Percentiles rank a stretch among this genome's conserved stretches.
Evolutionary conservation across 805 yeast genomes (phyloP).

Genomic region (Candida pini): DNA sequence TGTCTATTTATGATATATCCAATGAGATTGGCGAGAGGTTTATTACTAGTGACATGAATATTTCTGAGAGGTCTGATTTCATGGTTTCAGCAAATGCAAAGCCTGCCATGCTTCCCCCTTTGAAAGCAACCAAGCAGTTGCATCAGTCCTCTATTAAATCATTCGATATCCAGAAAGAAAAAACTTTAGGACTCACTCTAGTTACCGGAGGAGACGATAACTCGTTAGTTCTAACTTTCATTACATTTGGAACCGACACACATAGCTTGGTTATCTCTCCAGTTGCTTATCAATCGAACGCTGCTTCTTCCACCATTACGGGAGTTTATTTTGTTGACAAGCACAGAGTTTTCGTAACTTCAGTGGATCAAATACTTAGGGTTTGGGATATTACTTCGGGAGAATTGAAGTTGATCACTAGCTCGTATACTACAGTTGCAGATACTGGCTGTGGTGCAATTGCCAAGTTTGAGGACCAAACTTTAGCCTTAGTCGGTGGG

Average conservation of each 20-base stretch:
- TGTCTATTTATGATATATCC: constrained; percentile 56
- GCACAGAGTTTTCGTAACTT: constrained; percentile 46
- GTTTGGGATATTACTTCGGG: constrained; percentile 48
- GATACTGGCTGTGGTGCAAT: constrained; percentile 77
- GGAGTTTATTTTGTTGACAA: constrained; percentile 39
- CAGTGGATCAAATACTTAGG: constrained; percentile 79
- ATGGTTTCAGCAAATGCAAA: no score
- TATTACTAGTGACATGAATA: not conserved
- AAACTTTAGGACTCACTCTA: constrained; percentile 24
- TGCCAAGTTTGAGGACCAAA: constrained; percentile 18
- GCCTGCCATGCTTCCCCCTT: no score
- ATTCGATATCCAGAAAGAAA: constrained; percentile 28
- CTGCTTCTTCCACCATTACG: constrained; percentile 87
- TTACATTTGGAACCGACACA: constrained; percentile 22
- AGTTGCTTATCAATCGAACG: constrained; percentile 38
- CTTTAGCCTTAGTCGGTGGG: constrained; percentile 60
- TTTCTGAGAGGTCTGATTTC: no score
- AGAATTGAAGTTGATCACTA: constrained; percentile 28
- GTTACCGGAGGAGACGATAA: constrained; percentile 94
- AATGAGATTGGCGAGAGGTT: constrained; percentile 8
- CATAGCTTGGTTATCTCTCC: constrained; percentile 22
- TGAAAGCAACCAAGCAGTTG: constrained; percentile 28
- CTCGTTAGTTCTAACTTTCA: constrained; percentile 42
- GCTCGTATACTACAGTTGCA: constrained; percentile 73
- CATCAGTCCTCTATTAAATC: constrained; percentile 87